Percentiles rank a stretch among this genome's conserved stretches.
phyloP scores from a whole-genome alignment of 2,329 filamentous ascomycete species.

The Drechslera avenae region DNA sequence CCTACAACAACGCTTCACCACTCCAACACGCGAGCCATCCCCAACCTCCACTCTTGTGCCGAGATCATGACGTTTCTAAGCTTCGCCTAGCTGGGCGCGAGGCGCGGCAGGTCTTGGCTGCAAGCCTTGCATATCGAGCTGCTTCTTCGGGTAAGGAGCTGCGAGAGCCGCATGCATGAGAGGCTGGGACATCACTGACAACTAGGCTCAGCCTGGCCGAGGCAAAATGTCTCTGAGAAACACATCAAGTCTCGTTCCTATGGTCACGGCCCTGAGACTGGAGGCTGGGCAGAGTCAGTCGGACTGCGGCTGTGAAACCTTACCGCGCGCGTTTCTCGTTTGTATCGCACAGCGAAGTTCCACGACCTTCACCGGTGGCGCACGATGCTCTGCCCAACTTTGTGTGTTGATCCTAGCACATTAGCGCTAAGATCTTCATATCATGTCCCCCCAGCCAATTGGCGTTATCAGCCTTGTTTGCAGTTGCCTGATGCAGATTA shows the following conservation, averaged over 20 bases:
- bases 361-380: conserved; percentile 1
- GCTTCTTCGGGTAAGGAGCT: conserved; percentile 19
- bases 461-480: background rate
- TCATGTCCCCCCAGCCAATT: conserved; percentile 20
- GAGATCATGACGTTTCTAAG: conserved; percentile 29
- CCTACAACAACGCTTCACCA: background rate
- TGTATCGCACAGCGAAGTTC: too few relatives aligned
- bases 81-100: conserved; percentile 16
- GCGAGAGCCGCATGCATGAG: background rate
- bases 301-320: background rate
- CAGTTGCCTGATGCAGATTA: conserved; percentile 24
- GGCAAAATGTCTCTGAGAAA: too few relatives aligned
- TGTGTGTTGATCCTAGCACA: conserved; percentile 12
- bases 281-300: background rate
- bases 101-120: conserved; percentile 15
- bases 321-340: too few relatives aligned
- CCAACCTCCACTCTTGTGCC: background rate
- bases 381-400: conserved; percentile 1
- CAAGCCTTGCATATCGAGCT: conserved; percentile 24
- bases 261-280: too few relatives aligned
- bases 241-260: too few relatives aligned
- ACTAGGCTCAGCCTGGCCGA: too few relatives aligned
- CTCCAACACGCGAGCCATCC: background rate
- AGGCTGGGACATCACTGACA: too few relatives aligned
- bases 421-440: conserved; percentile 15